Base-by-base conservation (phyloP, 345 rosid genomes). In the Citrus glauca region DNA sequence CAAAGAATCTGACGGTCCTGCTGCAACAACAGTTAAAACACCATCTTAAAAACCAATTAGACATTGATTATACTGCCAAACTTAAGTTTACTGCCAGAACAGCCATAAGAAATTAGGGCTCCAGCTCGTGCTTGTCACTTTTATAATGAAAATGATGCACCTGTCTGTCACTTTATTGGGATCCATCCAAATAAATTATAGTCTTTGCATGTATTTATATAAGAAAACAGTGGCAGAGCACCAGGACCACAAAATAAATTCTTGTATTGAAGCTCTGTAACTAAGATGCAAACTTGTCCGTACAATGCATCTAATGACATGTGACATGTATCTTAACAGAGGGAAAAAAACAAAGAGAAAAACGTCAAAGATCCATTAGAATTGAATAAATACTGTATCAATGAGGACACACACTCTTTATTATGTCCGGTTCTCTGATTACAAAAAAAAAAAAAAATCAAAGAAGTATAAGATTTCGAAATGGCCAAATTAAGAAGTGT, bases 1-100 rank as follows among this genome's bases (percentile, higher is more conserved):
- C 75, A 80, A 76, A 71, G 86, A 72, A 79, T 77, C 87, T 6
- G 91, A 79, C 10, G 86, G 80, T 66, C 86, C 94, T 56, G 90
- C 97, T 91, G 87, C 82, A 81, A 77, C 38, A 69, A 77, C 45
- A 72, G 35, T 56, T 64, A 27, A 14, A 53, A 76, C 55, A 24
- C 22, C 35, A 50, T 25, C n/a, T 4, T 19, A 50, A 35, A 38
- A 33, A 55, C 27, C 32, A 53, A 14, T 76, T 33, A 66, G 60
- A 45, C 17, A 70, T 70, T 7, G 9, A 24, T n/a, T 57, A 72
- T n/a, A 45, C 7, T 28, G 61, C 6, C 60, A 13, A 45, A 13
- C 50, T 3, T 11, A 45, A 11, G 50, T 17, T 11, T 45, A 45
- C 50, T 45, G 13, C 17, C 50, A 45, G 50, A 45, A 45, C 17